These are phyloP conservation scores for Populus tomentosa DNA, from an alignment of 441 rosid species.

Conservation along the genomic window DNA sequence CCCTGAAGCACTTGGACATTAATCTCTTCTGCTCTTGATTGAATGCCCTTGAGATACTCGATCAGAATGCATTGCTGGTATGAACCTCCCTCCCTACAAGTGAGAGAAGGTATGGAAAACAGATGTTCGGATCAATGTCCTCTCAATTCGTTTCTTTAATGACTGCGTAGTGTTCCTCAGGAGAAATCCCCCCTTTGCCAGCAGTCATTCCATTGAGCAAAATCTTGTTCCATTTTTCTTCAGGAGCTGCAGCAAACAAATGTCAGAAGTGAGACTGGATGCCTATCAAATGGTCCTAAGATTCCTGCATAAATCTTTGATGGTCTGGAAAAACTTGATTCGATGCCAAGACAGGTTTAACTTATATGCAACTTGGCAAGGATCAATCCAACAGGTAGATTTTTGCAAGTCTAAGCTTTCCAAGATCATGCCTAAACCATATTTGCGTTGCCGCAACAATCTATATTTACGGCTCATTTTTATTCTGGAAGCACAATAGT, in stretches of 20 bases:
- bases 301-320: background rate
- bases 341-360: background rate
- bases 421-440: background rate
- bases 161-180: slow-evolving; percentile 64
- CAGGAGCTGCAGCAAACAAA: slow-evolving; percentile 59
- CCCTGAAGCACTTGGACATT: slow-evolving; percentile 50
- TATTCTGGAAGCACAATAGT: background rate
- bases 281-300: background rate
- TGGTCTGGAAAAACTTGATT: background rate
- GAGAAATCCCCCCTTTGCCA: slow-evolving; percentile 63
- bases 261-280: background rate
- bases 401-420: background rate
- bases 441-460: background rate
- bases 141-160: slow-evolving; percentile 69
- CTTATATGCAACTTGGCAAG: background rate
- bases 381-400: background rate
- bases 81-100: slow-evolving; percentile 86
- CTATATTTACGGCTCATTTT: background rate
- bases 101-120: background rate
- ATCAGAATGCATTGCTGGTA: slow-evolving; percentile 74
- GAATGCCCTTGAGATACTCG: slow-evolving; percentile 74
- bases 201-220: slow-evolving; percentile 61
- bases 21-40: slow-evolving; percentile 63
- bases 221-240: slow-evolving; percentile 78
- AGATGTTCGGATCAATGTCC: slow-evolving; percentile 63